Percentiles rank a stretch among this genome's conserved stretches.
These are phyloP conservation scores for Globisporangium solare DNA, from an alignment of 352 stramenopile species.

Conservation along the genomic window DNA sequence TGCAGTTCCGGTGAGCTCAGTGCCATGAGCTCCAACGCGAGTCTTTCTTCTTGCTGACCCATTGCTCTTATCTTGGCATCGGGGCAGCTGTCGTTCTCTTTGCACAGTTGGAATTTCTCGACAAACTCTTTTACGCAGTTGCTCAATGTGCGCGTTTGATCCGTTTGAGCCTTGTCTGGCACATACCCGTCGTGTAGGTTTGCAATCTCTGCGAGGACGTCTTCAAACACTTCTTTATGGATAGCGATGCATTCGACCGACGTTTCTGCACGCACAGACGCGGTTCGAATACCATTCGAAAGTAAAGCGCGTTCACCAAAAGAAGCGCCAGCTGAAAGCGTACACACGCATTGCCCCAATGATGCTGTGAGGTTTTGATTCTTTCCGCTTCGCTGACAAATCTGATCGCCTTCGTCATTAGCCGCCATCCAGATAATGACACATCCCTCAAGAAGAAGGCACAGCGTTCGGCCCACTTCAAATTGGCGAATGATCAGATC, in stretches of 20 bases:
- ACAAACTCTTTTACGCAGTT: conserved; percentile 3
- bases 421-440: conserved; percentile 1
- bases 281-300: conserved; percentile 3
- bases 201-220: conserved; percentile 2
- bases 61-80: neutral
- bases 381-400: neutral
- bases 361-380: neutral
- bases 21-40: conserved; percentile 21
- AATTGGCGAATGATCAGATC: conserved; percentile 5
- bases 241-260: conserved; percentile 5
- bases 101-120: neutral
- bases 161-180: conserved; percentile 3
- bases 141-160: conserved; percentile 4
- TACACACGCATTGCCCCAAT: neutral
- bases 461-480: conserved; percentile 1
- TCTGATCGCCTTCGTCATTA: neutral
- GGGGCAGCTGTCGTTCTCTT: neutral
- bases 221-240: conserved; percentile 2
- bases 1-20: conserved; percentile 25
- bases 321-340: neutral
- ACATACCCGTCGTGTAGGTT: conserved; percentile 3
- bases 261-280: neutral
- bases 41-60: neutral
- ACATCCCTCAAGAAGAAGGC: neutral
- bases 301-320: conserved; percentile 5